These are phyloP conservation scores for Jimgerdemannia flammicorona DNA, from an alignment of 192 early-diverging fungal species.

Conservation along the genomic window DNA sequence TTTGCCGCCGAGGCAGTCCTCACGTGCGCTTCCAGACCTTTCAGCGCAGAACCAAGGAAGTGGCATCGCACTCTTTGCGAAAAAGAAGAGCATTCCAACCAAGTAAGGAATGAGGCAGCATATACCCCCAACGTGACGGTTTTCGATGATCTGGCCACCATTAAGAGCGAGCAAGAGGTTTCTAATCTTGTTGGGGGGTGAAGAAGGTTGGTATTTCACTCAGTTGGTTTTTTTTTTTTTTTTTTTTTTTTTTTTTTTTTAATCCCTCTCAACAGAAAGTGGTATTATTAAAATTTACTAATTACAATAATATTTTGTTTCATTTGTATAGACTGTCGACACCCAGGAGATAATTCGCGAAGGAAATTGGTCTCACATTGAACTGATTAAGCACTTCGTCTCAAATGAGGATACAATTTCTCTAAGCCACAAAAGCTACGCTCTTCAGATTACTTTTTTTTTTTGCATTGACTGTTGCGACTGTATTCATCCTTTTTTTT, in stretches of 20 bases:
- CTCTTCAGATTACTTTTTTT: too few relatives aligned
- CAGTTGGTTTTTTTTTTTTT: slow-evolving; percentile 37
- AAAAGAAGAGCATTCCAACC: slow-evolving; percentile 68
- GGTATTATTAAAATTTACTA: slow-evolving; percentile 51
- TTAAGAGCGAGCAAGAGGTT: too few relatives aligned
- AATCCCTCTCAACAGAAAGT: slow-evolving; percentile 60
- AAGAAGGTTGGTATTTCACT: slow-evolving; percentile 9
- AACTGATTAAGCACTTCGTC: slow-evolving; percentile 79
- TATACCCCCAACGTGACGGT: slow-evolving; percentile 81
- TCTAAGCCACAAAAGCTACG: too few relatives aligned
- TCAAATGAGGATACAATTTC: too few relatives aligned
- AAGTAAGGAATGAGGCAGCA: slow-evolving; percentile 57
- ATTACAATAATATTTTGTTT: not conserved
- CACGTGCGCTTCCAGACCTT: slow-evolving; percentile 36
- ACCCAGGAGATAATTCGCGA: slow-evolving; percentile 79
- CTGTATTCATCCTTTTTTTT: too few relatives aligned
- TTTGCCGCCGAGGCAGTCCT: slow-evolving; percentile 70
- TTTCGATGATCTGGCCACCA: slow-evolving; percentile 78
- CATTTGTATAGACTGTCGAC: slow-evolving; percentile 58
- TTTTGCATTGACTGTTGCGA: too few relatives aligned
- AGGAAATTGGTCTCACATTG: slow-evolving; percentile 83
- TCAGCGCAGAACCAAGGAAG: slow-evolving; percentile 27
- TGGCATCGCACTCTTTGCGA: slow-evolving; percentile 20
- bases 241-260: too few relatives aligned
- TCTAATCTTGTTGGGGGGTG: too few relatives aligned